A percentile compares a stretch with the other conserved stretches of the same genome.
These are phyloP conservation scores for Leptographium procerum DNA, from an alignment of 2,329 filamentous ascomycete genomes.

Conservation along the genomic window DNA sequence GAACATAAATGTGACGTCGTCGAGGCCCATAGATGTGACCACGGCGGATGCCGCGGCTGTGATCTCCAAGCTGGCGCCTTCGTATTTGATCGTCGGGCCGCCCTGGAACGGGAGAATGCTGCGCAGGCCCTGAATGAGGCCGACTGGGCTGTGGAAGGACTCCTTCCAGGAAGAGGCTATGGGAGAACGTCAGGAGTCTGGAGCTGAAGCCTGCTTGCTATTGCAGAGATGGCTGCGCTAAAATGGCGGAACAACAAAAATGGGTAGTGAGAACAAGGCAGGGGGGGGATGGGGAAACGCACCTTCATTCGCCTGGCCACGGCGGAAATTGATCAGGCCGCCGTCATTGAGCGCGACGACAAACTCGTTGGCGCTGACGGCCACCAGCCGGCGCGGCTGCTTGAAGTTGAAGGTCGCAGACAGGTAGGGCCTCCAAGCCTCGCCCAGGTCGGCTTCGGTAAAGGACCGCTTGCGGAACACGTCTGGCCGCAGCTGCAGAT, in stretches of 20 bases:
- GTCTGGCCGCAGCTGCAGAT: constrained; percentile 70
- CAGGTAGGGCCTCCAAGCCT: constrained; percentile 63
- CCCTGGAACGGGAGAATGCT: constrained; percentile 57
- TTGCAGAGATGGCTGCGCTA: neutral
- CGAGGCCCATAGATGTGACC: constrained; percentile 38
- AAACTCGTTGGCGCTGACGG: constrained; percentile 60
- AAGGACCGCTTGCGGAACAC: constrained; percentile 62
- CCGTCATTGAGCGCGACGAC: constrained; percentile 75
- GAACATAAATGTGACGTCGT: constrained; percentile 47
- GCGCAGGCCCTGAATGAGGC: constrained; percentile 56
- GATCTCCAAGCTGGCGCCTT: constrained; percentile 53
- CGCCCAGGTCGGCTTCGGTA: constrained; percentile 61
- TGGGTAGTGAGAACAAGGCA: neutral
- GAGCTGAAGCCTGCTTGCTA: no score
- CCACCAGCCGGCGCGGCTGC: constrained; percentile 68
- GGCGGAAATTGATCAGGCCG: constrained; percentile 59
- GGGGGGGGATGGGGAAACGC: neutral
- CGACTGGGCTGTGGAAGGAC: constrained; percentile 60
- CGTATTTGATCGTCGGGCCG: constrained; percentile 51
- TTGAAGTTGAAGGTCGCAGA: constrained; percentile 68
- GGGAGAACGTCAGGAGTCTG: neutral
- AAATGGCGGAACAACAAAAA: no score
- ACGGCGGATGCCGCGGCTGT: constrained; percentile 55
- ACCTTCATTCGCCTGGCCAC: constrained; percentile 24
- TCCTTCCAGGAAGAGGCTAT: constrained; percentile 49